Evolutionary conservation across 352 stramenopile genomes (phyloP).

Genomic region (Pythium grandisporangium): DNA sequence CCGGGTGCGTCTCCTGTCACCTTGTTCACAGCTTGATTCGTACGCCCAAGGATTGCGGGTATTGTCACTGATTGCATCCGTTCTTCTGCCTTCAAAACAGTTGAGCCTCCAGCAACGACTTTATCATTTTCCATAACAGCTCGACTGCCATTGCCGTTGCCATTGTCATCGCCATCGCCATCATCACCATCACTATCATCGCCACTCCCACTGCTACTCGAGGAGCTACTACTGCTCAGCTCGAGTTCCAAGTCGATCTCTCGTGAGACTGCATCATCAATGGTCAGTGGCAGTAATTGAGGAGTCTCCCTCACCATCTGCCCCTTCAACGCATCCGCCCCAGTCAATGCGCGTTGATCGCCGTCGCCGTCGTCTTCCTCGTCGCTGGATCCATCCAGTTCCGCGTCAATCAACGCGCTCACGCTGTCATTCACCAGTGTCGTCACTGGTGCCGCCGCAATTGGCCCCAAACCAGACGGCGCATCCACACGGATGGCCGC

Average conservation of each 20-base stretch:
- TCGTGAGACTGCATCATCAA: conserved; percentile 7
- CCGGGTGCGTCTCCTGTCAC: too few relatives aligned
- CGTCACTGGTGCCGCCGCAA: background rate
- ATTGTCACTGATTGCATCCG: too few relatives aligned
- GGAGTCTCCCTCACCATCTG: background rate
- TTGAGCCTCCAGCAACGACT: too few relatives aligned
- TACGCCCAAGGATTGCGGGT: too few relatives aligned
- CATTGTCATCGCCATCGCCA: background rate
- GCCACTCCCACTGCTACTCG: background rate
- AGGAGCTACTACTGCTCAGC: conserved; percentile 4
- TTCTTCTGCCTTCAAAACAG: too few relatives aligned
- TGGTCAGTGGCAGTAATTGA: background rate
- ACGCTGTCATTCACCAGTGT: conserved; percentile 8
- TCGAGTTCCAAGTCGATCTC: conserved; percentile 10
- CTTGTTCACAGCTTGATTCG: too few relatives aligned
- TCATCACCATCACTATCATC: background rate
- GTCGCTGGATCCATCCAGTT: conserved; percentile 16
- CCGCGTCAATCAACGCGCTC: conserved; percentile 12
- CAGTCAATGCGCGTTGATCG: background rate
- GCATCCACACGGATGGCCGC: background rate
- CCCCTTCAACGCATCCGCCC: background rate
- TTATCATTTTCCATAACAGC: too few relatives aligned
- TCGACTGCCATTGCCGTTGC: background rate
- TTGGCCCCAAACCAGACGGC: background rate
- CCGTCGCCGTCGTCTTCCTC: conserved; percentile 6